Evolutionary conservation across 768 basidiomycete genomes (phyloP).

Genomic region (Amanita molliuscula): DNA sequence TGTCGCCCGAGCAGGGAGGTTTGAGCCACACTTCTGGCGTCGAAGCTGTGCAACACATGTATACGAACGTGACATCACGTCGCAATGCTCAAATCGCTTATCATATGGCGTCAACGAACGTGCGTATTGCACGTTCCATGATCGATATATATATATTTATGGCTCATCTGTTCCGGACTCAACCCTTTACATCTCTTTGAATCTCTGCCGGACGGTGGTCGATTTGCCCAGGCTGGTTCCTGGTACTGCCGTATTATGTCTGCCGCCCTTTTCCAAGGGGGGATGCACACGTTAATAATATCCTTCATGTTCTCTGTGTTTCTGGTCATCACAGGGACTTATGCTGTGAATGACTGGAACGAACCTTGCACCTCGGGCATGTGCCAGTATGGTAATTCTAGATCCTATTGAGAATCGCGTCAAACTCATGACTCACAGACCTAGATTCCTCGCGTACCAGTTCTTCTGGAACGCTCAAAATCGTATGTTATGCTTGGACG

Average conservation of each 20-base stretch:
- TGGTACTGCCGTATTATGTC: neutral
- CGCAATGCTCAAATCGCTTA: too few relatives aligned
- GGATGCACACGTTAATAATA: neutral
- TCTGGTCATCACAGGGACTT: neutral
- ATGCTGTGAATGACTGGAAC: conserved; percentile 11
- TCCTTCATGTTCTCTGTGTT: neutral
- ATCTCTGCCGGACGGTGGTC: neutral
- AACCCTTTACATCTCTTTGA: neutral
- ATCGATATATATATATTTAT: too few relatives aligned
- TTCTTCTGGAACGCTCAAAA: neutral
- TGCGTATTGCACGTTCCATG: too few relatives aligned
- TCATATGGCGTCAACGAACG: too few relatives aligned
- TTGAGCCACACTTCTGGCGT: too few relatives aligned
- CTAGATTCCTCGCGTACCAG: neutral
- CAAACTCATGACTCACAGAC: conserved; percentile 5
- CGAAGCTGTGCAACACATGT: too few relatives aligned
- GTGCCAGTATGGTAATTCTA: conserved; percentile 11
- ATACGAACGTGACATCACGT: too few relatives aligned
- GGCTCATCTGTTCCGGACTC: too few relatives aligned
- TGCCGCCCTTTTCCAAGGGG: neutral
- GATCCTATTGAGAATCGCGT: neutral
- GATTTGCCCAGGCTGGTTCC: neutral
- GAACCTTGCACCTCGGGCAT: conserved; percentile 10
- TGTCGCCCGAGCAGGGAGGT: too few relatives aligned
- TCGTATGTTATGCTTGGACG: neutral